A percentile compares a stretch with the other conserved stretches of the same genome.
These are phyloP conservation scores for Scheffersomyces ergatensis DNA, from an alignment of 805 yeast species.

Conservation along the genomic window DNA sequence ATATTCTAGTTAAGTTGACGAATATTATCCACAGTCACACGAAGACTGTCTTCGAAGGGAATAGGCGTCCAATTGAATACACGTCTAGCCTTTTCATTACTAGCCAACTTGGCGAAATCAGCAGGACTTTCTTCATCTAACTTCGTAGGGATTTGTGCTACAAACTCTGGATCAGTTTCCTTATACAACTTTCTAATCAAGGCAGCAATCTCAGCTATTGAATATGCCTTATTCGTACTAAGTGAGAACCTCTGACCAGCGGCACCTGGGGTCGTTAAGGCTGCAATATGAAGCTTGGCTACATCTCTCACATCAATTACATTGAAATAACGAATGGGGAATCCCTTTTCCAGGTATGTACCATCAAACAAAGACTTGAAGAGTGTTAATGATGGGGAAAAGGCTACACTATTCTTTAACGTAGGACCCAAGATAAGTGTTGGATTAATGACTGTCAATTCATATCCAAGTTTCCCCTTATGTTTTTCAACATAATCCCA, in stretches of 20 bases:
- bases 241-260: not conserved
- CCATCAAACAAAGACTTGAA: not conserved
- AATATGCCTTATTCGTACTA: not conserved
- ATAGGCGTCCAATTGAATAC: not conserved
- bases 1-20: too few species aligned
- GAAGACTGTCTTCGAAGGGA: not conserved
- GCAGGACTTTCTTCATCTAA: not conserved
- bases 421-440: constrained; percentile 3
- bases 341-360: not conserved
- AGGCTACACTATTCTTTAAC: not conserved
- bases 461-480: too few species aligned
- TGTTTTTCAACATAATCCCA: too few species aligned
- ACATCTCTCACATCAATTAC: not conserved
- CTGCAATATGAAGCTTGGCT: not conserved
- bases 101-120: not conserved
- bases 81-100: not conserved
- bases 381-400: not conserved
- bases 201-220: not conserved
- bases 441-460: constrained; percentile 1
- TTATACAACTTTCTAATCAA: not conserved
- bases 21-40: not conserved
- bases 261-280: not conserved
- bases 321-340: not conserved
- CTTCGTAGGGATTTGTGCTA: not conserved
- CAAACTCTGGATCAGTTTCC: not conserved